Evolutionary conservation across 106 monocot genomes (phyloP), one percentile per base, ranked within the genome.

Genomic region (Vanilla planifolia): DNA sequence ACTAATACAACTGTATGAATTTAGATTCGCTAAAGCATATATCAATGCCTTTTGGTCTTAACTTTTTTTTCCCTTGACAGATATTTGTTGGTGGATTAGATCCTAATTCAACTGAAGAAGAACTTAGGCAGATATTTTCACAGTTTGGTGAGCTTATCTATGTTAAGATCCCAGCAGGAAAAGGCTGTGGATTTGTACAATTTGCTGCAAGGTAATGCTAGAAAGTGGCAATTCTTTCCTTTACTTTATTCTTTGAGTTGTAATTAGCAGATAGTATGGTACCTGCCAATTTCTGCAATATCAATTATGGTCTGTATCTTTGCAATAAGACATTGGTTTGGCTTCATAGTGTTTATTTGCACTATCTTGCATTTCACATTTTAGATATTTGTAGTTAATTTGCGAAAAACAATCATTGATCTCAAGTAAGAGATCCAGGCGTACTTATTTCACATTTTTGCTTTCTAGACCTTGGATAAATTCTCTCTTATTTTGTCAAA

Each of bases 161-260:
- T 79, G 86, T 79, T 37, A 86, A 96, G 67, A 81, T 90, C 56
- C 95, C 89, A 50, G 67, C 59, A 39, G 86, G 79, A 67, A 96
- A 82, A 79, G 95, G 86, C 67, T 96, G 95, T 53, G 95, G 90
- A 41, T 91, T 96, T 81, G 90, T 96, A 28, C 95, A 96, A 62
- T 96, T 79, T 72, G 66, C 62, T 23, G 23, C 76, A 20, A 90
- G 90, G 95, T 96, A 78, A 32, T 19, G 8, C 27, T 3, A 57
- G 57, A 57, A 57, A 57, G 19, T 57, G 2, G 20, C 35, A 35
- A 45, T 16, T n/a, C 5, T 57, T 21, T 53, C 29, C 24, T 48
- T 28, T 20, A 52, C 51, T 28, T 52, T 52, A 14, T 52, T 52
- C n/a, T n/a, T n/a, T n/a, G n/a, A n/a, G n/a, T n/a, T n/a, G n/a